Percentiles rank a stretch among this genome's conserved stretches.
phyloP scores from a whole-genome alignment of 306 rosid species.

The Rosa persica region DNA sequence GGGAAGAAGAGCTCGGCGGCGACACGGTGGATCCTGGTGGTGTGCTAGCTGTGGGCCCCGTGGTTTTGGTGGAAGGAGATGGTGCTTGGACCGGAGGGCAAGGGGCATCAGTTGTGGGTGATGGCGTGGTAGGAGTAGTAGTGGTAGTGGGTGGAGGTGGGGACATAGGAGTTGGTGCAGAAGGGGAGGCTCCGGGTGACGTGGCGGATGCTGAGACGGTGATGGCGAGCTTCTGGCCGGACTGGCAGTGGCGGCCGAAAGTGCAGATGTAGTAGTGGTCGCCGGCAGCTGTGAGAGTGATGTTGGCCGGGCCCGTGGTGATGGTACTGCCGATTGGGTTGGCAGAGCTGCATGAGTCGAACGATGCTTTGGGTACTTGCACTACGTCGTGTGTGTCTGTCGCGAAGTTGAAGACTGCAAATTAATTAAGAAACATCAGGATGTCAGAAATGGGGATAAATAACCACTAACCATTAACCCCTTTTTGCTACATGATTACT shows the following conservation, averaged over 20 bases:
- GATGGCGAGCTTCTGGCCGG: conserved; percentile 32
- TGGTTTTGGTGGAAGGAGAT: not conserved
- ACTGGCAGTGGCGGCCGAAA: conserved; percentile 21
- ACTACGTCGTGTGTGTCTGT: conserved; percentile 2
- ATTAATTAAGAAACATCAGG: not conserved
- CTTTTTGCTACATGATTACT: too few relatives aligned
- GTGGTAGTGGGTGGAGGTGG: not conserved
- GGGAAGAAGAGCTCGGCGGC: not conserved
- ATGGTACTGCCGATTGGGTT: not conserved
- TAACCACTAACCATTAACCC: too few relatives aligned
- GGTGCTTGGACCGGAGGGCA: not conserved
- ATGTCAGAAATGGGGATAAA: too few relatives aligned
- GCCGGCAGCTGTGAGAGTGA: conserved; percentile 16
- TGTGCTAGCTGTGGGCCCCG: not conserved
- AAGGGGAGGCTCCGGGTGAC: not conserved
- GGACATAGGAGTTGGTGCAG: not conserved
- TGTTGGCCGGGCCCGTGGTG: conserved; percentile 19
- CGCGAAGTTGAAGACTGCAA: conserved; percentile 15
- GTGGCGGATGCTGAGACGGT: conserved; percentile 16
- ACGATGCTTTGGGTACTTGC: conserved; percentile 17
- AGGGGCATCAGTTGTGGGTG: not conserved
- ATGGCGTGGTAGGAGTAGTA: not conserved
- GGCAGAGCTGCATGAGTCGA: conserved; percentile 5
- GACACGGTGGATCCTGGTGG: not conserved
- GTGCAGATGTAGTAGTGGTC: conserved; percentile 30